These are phyloP conservation scores for Eleusine indica DNA, from an alignment of 176 grass and related monocot genomes.

Conservation along the genomic window DNA sequence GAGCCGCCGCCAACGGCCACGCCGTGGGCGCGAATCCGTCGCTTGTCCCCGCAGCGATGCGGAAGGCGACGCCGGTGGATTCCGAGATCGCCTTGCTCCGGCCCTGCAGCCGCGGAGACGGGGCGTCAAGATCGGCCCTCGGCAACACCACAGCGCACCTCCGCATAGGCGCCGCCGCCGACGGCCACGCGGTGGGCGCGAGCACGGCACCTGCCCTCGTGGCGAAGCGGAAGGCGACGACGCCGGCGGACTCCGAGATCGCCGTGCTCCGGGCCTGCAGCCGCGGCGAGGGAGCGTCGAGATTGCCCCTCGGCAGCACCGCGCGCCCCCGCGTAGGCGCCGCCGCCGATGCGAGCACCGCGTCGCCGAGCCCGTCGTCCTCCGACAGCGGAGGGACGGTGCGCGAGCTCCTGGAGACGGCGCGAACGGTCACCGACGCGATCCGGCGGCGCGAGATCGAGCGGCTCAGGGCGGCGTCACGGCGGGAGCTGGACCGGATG, in stretches of 20 bases:
- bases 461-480: not conserved
- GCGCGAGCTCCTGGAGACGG: constrained; percentile 27
- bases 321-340: not conserved
- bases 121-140: not conserved
- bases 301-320: not conserved
- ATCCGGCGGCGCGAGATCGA: constrained; percentile 25
- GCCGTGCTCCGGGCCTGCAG: not conserved
- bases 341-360: not conserved
- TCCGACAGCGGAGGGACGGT: constrained; percentile 4
- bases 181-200: not conserved
- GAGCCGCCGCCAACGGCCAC: not conserved
- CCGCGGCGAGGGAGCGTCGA: not conserved
- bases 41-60: not conserved
- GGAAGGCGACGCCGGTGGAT: not conserved
- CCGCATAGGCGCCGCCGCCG: not conserved
- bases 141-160: not conserved
- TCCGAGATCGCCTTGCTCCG: not conserved
- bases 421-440: not conserved
- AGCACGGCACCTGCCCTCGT: not conserved
- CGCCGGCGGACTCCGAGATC: not conserved
- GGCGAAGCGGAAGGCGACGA: not conserved
- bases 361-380: not conserved
- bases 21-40: not conserved
- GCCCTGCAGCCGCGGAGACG: not conserved
- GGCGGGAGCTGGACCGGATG: constrained; percentile 3